Conservation (phyloP, 805 yeast genomes). For the Candida golubevii region DNA sequence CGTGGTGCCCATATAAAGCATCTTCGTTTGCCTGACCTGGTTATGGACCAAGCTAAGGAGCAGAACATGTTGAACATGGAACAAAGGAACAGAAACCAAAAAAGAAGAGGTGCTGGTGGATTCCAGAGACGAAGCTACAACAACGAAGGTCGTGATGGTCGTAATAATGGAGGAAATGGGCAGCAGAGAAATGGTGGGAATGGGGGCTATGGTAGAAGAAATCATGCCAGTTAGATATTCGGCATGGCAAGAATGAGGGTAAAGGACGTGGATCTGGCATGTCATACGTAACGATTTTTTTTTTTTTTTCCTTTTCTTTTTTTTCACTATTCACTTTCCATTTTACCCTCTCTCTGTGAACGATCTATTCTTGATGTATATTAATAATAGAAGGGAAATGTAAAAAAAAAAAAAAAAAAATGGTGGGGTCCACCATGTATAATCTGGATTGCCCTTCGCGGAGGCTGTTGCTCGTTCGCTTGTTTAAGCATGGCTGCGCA, state of each 20-base stretch:
- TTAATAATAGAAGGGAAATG: too few relatives aligned
- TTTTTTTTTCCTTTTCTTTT: neutral
- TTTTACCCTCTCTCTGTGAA: too few relatives aligned
- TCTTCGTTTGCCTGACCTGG: constrained; percentile 68
- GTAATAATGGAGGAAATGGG: constrained; percentile 16
- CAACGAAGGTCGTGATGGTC: constrained; percentile 24
- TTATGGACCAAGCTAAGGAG: constrained; percentile 72
- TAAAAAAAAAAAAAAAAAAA: too few relatives aligned
- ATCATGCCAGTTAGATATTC: constrained; percentile 4
- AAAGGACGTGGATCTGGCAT: neutral
- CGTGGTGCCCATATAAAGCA: constrained; percentile 83
- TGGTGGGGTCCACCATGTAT: too few relatives aligned
- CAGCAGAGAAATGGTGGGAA: constrained; percentile 15
- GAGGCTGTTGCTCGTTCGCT: too few relatives aligned
- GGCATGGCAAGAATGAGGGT: neutral
- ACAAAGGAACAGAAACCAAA: constrained; percentile 44
- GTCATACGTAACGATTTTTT: neutral
- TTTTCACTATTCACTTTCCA: neutral
- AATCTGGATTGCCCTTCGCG: too few relatives aligned
- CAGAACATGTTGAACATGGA: constrained; percentile 51
- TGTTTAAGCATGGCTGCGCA: too few relatives aligned
- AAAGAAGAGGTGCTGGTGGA: constrained; percentile 36
- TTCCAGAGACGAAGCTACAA: constrained; percentile 23
- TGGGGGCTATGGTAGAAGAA: constrained; percentile 15
- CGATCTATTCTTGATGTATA: too few relatives aligned